These are phyloP conservation scores for Dentipellis sp. DNA, from an alignment of 768 basidiomycete species.

Conservation along the genomic window DNA sequence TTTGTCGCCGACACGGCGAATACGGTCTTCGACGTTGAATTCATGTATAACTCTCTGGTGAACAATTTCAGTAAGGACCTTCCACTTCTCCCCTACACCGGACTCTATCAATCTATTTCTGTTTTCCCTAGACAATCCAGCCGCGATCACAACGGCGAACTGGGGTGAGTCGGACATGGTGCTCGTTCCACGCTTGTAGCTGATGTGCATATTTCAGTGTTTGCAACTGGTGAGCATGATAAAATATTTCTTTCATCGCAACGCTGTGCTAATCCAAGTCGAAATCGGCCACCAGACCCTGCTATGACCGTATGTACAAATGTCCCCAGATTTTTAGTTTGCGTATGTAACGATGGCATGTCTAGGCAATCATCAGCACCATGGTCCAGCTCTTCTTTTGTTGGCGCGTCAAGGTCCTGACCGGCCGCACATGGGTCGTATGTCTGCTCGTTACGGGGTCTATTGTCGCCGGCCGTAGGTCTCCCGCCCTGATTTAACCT, in stretches of 20 bases:
- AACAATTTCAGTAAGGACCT: conserved; percentile 1
- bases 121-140: neutral
- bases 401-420: conserved; percentile 7
- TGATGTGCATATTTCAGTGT: neutral
- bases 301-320: conserved; percentile 3
- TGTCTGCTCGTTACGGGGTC: neutral
- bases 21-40: conserved; percentile 3
- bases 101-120: neutral
- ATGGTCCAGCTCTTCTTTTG: conserved; percentile 8
- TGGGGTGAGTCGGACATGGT: neutral
- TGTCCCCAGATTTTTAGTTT: neutral
- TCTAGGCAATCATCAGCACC: conserved; percentile 1
- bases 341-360: too few relatives aligned
- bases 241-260: neutral
- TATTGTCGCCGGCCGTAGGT: conserved; percentile 1
- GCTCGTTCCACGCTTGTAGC: neutral
- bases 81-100: too few relatives aligned
- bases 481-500: neutral
- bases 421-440: neutral
- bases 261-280: neutral
- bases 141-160: neutral
- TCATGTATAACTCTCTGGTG: conserved; percentile 2
- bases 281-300: neutral
- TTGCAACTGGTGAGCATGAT: neutral
- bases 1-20: conserved; percentile 6